Base-by-base conservation (phyloP, 805 yeast genomes). In the Yamadazyma kitorensis region DNA sequence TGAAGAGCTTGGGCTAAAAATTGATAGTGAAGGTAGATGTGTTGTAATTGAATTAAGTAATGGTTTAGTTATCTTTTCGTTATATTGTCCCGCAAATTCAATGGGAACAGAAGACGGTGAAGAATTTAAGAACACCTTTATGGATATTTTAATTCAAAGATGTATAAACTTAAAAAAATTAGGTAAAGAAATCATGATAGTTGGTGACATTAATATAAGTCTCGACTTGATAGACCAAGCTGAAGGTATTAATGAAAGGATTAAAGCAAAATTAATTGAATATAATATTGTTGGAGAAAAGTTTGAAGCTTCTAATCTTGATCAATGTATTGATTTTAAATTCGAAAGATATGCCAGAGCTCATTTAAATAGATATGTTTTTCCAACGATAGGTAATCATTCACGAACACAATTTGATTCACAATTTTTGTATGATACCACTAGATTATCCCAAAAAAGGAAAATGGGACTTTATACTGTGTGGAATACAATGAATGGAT, bases 11-110 rank as follows among this genome's bases (percentile, higher is more conserved):
- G 74, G 66, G 0, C 39, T 64, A 11, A 57, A 61, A 5, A 47
- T 93, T 0, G 98, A 91, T 52, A 52, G 73, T n/a, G 93, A 93
- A 54, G 98, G 98, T 1, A 65, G 98, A 27, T 76, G 86, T 39
- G 71, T 88, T 2, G 70, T 86, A 4, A 59, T 89, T 0, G 98
- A 93, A 50, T 51, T 89, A 16, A 75, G 80, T 1, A 71, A 68
- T 41, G 73, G 78, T 34, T 50, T 78, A 1, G 85, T 85, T 3
- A 55, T 85, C 0, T 73, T 85, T 28, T 67, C 80, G 0, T 70
- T 82, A 4, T 91, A 91, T 51, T 91, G 97, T 53, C 98, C 98
- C 0, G 98, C 98, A 1, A 86, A 87, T 53, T 86, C 97, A 0
- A 67, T 68, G 56, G 75, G 72, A 1, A 76, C 87, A 0, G 82